A percentile compares a stretch with the other conserved stretches of the same genome.
Conservation (phyloP, 2,329 filamentous ascomycete genomes). For the Hypomyces rosellus region DNA sequence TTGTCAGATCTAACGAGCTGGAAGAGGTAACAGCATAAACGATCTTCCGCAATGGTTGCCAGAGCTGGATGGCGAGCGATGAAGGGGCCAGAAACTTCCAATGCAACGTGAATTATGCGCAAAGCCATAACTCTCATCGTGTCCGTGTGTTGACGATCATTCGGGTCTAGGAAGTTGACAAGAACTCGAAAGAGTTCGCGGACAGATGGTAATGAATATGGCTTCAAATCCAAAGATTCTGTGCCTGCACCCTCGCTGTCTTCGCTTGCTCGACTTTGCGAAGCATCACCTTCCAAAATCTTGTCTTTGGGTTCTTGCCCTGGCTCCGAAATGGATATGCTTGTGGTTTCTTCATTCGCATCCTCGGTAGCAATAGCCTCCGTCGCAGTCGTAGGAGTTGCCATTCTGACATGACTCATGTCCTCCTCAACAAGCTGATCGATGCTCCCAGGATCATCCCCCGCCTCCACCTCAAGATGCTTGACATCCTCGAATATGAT, state of each 20-base stretch:
- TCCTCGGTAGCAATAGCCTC: constrained; percentile 7
- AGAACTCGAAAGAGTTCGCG: constrained; percentile 89
- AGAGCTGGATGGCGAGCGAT: constrained; percentile 89
- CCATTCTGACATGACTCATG: constrained; percentile 76
- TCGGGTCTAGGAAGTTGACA: constrained; percentile 87
- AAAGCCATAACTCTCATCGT: constrained; percentile 96
- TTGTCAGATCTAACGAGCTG: constrained; percentile 95
- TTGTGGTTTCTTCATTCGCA: constrained; percentile 4
- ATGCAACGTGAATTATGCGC: constrained; percentile 91
- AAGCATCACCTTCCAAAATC: constrained; percentile 8
- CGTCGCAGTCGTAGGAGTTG: constrained; percentile 45
- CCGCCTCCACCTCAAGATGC: constrained; percentile 71
- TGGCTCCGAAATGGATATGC: background rate
- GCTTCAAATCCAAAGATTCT: constrained; percentile 59
- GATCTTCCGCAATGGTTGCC: constrained; percentile 83
- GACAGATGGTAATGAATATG: constrained; percentile 91
- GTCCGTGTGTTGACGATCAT: constrained; percentile 88
- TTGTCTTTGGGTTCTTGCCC: background rate
- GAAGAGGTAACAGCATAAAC: constrained; percentile 88
- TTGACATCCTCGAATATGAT: constrained; percentile 94
- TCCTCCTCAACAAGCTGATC: constrained; percentile 62
- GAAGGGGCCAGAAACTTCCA: constrained; percentile 92
- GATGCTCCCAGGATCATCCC: constrained; percentile 57
- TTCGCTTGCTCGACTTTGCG: constrained; percentile 19
- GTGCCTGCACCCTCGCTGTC: constrained; percentile 36